Conservation (phyloP, 331 rosid genomes). For the Quercus lobata region DNA sequence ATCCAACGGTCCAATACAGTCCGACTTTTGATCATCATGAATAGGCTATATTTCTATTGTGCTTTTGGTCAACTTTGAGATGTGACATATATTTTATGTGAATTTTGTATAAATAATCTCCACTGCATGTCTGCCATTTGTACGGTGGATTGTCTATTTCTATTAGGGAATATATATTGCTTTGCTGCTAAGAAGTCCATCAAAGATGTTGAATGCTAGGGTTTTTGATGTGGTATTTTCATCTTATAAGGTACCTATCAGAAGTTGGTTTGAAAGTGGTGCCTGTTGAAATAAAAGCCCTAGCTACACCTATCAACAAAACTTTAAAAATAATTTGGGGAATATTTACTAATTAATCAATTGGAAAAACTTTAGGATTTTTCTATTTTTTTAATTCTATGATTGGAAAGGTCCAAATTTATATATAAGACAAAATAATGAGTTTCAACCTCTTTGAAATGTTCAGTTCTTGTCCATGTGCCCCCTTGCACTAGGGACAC, state of each 20-base stretch:
- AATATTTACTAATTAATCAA: background rate
- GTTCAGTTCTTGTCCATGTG: slow-evolving; percentile 24
- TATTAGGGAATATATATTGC: slow-evolving; percentile 11
- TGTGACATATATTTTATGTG: background rate
- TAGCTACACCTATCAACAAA: slow-evolving; percentile 29
- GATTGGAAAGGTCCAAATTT: slow-evolving; percentile 29
- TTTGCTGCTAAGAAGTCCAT: slow-evolving; percentile 35
- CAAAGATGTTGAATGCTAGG: slow-evolving; percentile 34
- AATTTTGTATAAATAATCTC: background rate
- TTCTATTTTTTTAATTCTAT: slow-evolving; percentile 7
- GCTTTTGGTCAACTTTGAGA: slow-evolving; percentile 15
- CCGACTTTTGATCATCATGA: slow-evolving; percentile 11
- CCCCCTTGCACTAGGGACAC: slow-evolving; percentile 27
- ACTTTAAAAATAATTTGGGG: background rate
- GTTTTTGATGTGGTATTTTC: slow-evolving; percentile 37
- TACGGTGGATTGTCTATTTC: slow-evolving; percentile 10
- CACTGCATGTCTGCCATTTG: slow-evolving; percentile 36
- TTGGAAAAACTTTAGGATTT: background rate
- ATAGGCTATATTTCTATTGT: background rate
- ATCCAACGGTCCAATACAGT: slow-evolving; percentile 4
- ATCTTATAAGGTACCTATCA: slow-evolving; percentile 55
- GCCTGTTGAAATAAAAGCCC: slow-evolving; percentile 51
- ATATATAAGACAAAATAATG: slow-evolving; percentile 28
- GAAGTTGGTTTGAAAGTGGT: slow-evolving; percentile 65
- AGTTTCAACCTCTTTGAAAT: slow-evolving; percentile 40